These are phyloP conservation scores for Cercophora scortea DNA, from an alignment of 495 filamentous ascomycete genomes.

Conservation along the genomic window DNA sequence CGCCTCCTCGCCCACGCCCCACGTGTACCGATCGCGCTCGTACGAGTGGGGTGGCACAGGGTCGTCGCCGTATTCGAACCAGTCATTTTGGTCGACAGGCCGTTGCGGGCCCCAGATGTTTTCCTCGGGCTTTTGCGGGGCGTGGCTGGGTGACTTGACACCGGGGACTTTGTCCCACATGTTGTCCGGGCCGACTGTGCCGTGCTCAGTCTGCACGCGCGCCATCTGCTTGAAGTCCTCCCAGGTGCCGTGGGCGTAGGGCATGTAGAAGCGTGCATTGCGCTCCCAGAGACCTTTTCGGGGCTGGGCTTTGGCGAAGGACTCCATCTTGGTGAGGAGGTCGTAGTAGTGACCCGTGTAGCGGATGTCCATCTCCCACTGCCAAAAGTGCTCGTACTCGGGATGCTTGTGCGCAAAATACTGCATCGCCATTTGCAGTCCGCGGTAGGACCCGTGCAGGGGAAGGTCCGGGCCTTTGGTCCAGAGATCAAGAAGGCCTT, in stretches of 20 bases:
- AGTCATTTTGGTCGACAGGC: constrained; percentile 54
- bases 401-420: constrained; percentile 83
- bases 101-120: constrained; percentile 80
- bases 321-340: constrained; percentile 63
- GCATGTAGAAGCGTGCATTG: constrained; percentile 85
- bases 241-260: constrained; percentile 80
- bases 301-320: constrained; percentile 76
- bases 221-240: constrained; percentile 90
- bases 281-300: constrained; percentile 92
- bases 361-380: constrained; percentile 97
- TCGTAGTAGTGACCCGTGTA: constrained; percentile 97
- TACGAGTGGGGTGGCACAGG: constrained; percentile 61
- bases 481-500: constrained; percentile 67
- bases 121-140: constrained; percentile 44
- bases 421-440: constrained; percentile 88
- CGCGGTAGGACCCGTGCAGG: constrained; percentile 85
- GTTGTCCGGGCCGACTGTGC: constrained; percentile 64
- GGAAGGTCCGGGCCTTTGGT: constrained; percentile 58
- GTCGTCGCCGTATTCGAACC: constrained; percentile 61
- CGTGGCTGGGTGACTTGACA: constrained; percentile 20
- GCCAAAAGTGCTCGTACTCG: constrained; percentile 95
- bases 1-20: constrained; percentile 89
- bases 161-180: constrained; percentile 51
- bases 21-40: constrained; percentile 72
- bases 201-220: constrained; percentile 80